These are phyloP conservation scores for Backusella tuberculispora DNA, from an alignment of 192 early-diverging fungal genomes.

Conservation along the genomic window DNA sequence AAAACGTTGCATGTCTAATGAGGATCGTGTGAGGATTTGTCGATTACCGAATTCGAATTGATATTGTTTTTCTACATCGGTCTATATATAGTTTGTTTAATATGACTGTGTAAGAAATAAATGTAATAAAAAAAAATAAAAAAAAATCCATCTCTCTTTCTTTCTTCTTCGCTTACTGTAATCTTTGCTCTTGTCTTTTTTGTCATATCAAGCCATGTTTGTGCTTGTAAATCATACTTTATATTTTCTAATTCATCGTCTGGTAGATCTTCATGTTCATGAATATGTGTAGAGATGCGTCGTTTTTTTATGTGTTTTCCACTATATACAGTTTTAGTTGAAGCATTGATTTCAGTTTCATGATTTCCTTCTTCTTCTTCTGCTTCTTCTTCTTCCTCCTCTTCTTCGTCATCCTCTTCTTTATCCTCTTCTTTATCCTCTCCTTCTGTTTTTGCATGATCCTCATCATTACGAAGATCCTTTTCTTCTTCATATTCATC, in stretches of 20 bases:
- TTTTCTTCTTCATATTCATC: slow-evolving; percentile 49
- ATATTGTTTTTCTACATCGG: slow-evolving; percentile 45
- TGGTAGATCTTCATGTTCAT: slow-evolving; percentile 46
- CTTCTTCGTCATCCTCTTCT: slow-evolving; percentile 43
- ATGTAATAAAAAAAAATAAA: not conserved
- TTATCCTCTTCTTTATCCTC: slow-evolving; percentile 36
- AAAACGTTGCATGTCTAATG: slow-evolving; percentile 64
- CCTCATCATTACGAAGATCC: not conserved
- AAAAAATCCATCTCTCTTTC: not conserved
- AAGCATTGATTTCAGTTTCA: not conserved
- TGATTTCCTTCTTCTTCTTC: slow-evolving; percentile 24
- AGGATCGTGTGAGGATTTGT: slow-evolving; percentile 53
- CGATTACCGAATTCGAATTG: slow-evolving; percentile 60
- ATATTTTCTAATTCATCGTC: slow-evolving; percentile 50
- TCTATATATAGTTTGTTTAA: slow-evolving; percentile 7
- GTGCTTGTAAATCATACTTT: slow-evolving; percentile 56
- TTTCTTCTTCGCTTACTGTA: slow-evolving; percentile 34
- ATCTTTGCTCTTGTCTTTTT: slow-evolving; percentile 53
- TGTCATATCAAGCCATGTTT: slow-evolving; percentile 59
- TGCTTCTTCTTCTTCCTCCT: slow-evolving; percentile 32
- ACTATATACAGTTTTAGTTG: not conserved
- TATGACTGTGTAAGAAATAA: not conserved
- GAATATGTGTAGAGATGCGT: not conserved
- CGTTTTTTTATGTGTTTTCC: slow-evolving; percentile 22
- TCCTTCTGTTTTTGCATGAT: not conserved